Base-by-base conservation (phyloP, 2,329 filamentous ascomycete genomes). In the Aspergillus candidus region DNA sequence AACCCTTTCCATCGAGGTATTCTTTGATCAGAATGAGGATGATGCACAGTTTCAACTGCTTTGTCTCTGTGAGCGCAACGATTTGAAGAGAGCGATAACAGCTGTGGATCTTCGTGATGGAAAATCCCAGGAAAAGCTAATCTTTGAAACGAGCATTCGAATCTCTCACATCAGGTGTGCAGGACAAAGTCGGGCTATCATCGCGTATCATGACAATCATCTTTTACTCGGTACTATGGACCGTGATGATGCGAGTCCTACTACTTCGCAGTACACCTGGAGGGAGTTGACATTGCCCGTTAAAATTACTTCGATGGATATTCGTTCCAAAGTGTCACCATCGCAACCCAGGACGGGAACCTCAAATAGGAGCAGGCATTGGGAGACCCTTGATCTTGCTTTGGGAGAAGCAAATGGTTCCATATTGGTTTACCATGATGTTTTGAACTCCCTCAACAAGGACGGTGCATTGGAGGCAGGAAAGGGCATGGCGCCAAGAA, bases 401-500 rank as follows among this genome's bases (percentile, higher is more conserved):
- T 69, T 94, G 42, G 93, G 93, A 41, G 83, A 87, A 50, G 77
- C 79, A 4, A 78, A 82, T 40, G 93, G 93, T 52, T 77, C 79
- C 17, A 85, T 97, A 35, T 80, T 87, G 57, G 69, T 90, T n/a
- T 95, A 94, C 63, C 80, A 84, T 49, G 85, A 94, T 65, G 70
- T 89, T 12, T 60, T 91, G 11, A 64, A 63, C 44, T 78, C 78
- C 49, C 71, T 86, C 32, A 63, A 60, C 4, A 61, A 63, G 32
- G 69, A 72, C 43, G 74, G 74, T 40, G 65, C 62, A 36, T 63
- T 40, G 64, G 70, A 58, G 70, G 72, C 54, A 66, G 69, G 59
- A 43, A 60, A 56, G 49, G 55, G 54, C 30, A 56, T 74, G 11
- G 61, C 78, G 33, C 73, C 77, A 14, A 81, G 83, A 44, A 85